Evolutionary conservation across 345 rosid genomes (phyloP).

Genomic region (Punica granatum): DNA sequence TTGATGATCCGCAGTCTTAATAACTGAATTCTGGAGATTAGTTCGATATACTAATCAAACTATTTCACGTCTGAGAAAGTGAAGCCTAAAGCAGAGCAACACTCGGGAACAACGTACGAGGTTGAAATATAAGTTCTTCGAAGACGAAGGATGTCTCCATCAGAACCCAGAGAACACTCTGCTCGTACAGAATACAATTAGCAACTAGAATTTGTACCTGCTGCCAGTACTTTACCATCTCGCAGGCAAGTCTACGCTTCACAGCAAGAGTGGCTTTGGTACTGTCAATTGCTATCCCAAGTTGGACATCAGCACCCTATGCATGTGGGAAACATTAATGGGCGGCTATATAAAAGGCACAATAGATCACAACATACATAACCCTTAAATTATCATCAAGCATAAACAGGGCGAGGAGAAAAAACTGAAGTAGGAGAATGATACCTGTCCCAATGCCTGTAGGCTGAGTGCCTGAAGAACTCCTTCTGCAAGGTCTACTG

Average conservation of each 20-base stretch:
- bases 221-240: conserved; percentile 99
- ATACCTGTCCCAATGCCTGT: conserved; percentile 96
- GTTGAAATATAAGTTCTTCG: too few species aligned
- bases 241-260: conserved; percentile 97
- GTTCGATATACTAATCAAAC: background rate
- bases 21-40: background rate
- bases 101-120: background rate
- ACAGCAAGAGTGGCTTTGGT: conserved; percentile 98
- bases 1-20: background rate
- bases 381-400: background rate
- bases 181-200: background rate
- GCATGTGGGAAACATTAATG: conserved; percentile 12
- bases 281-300: conserved; percentile 98
- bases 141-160: background rate
- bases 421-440: conserved; percentile 8
- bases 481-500: conserved; percentile 91
- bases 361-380: background rate
- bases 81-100: background rate
- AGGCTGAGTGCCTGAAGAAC: conserved; percentile 86
- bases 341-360: background rate
- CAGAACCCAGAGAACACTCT: background rate
- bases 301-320: conserved; percentile 95
- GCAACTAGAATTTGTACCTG: conserved; percentile 42
- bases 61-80: background rate
- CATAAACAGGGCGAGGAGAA: background rate